Percentiles rank a stretch among this genome's conserved stretches.
Evolutionary conservation across 2,329 filamentous ascomycete genomes (phyloP).

Genomic region (Monosporascus ibericus): DNA sequence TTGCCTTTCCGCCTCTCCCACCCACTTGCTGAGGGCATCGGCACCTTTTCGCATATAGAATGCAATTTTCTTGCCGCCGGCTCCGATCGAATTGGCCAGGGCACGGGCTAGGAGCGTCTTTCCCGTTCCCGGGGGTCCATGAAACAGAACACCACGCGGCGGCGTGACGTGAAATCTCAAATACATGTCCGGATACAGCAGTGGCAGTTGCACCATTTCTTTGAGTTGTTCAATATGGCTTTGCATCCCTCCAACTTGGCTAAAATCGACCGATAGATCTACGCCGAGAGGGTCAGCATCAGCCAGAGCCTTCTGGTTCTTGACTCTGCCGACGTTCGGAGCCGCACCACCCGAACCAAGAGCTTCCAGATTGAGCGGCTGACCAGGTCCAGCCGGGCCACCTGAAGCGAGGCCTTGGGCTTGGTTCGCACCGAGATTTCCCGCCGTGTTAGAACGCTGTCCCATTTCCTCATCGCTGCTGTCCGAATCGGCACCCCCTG

Average conservation of each 20-base stretch:
- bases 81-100: constrained; percentile 82
- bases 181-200: constrained; percentile 94
- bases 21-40: constrained; percentile 97
- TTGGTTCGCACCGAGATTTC: constrained; percentile 57
- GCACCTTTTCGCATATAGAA: constrained; percentile 99
- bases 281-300: constrained; percentile 94
- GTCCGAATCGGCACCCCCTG: constrained; percentile 82
- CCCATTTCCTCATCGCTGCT: constrained; percentile 91
- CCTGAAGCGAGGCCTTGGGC: constrained; percentile 42
- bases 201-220: constrained; percentile 93
- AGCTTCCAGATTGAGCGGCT: constrained; percentile 32
- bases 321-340: constrained; percentile 86
- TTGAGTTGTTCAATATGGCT: constrained; percentile 95
- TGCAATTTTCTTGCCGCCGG: constrained; percentile 87
- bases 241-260: constrained; percentile 85
- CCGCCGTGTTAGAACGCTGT: constrained; percentile 52
- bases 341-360: constrained; percentile 39
- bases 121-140: constrained; percentile 93
- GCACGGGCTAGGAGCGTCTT: constrained; percentile 95
- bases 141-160: constrained; percentile 90
- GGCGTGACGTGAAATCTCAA: constrained; percentile 87
- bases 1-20: constrained; percentile 95
- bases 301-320: constrained; percentile 84
- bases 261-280: constrained; percentile 87
- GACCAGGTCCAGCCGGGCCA: constrained; percentile 36